phyloP scores from a whole-genome alignment of 2,329 filamentous ascomycete genomes.

The Pezicula neosporulosa region DNA sequence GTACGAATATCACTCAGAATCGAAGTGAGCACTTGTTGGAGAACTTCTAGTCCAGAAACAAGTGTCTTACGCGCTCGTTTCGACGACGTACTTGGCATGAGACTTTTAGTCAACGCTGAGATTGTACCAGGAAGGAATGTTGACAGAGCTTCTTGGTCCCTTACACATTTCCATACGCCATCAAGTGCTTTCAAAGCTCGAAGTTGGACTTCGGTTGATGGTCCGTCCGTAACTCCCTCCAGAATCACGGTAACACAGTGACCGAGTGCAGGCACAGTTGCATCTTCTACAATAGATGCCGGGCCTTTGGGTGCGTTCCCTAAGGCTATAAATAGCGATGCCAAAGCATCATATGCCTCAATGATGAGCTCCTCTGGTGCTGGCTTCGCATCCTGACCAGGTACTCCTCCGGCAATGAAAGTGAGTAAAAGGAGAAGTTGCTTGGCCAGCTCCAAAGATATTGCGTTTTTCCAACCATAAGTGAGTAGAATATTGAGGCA shows the following conservation, averaged over 20 bases:
- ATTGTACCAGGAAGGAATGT: slow-evolving; percentile 86
- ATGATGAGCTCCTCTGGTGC: slow-evolving; percentile 71
- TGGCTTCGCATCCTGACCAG: slow-evolving; percentile 46
- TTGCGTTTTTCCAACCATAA: slow-evolving; percentile 72
- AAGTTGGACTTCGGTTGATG: slow-evolving; percentile 65
- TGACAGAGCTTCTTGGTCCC: slow-evolving; percentile 71
- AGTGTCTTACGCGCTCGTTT: slow-evolving; percentile 62
- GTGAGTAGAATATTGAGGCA: slow-evolving; percentile 71
- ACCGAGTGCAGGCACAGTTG: slow-evolving; percentile 73
- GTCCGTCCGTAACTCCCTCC: slow-evolving; percentile 64
- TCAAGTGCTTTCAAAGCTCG: slow-evolving; percentile 65
- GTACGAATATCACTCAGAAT: slow-evolving; percentile 57
- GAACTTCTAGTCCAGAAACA: slow-evolving; percentile 53
- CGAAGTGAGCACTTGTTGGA: slow-evolving; percentile 51
- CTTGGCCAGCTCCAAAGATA: slow-evolving; percentile 70
- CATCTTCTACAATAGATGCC: slow-evolving; percentile 47
- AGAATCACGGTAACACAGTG: slow-evolving; percentile 79
- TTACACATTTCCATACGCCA: slow-evolving; percentile 59
- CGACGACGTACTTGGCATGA: slow-evolving; percentile 65
- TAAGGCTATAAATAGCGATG: slow-evolving; percentile 60
- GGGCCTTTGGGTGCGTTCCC: slow-evolving; percentile 46
- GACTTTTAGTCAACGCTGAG: slow-evolving; percentile 69
- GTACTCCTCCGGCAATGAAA: slow-evolving; percentile 72
- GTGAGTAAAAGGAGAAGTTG: slow-evolving; percentile 84
- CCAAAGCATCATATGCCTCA: slow-evolving; percentile 68